These are phyloP conservation scores for Cucurbita moschata DNA, from an alignment of 306 rosid species.

Conservation along the genomic window DNA sequence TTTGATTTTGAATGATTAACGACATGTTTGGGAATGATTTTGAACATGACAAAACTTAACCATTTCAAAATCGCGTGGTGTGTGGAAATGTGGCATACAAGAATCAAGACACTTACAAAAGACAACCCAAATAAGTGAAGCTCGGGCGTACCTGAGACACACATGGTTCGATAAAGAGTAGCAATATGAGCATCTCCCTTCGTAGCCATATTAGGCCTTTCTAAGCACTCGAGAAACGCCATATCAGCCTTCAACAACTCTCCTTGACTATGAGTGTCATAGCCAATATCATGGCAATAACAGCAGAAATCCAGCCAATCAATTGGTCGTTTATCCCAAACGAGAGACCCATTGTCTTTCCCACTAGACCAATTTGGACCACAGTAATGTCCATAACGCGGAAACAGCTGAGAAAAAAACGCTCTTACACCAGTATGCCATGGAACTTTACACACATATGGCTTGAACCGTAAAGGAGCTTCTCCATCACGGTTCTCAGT, in stretches of 20 bases:
- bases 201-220: slow-evolving; percentile 54
- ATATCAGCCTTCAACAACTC: slow-evolving; percentile 68
- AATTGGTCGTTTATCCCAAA: slow-evolving; percentile 87
- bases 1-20: not conserved
- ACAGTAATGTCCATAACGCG: slow-evolving; percentile 89
- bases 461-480: slow-evolving; percentile 47
- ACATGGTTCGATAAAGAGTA: slow-evolving; percentile 59
- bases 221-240: slow-evolving; percentile 81
- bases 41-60: not conserved
- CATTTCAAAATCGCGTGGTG: not conserved
- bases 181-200: slow-evolving; percentile 67
- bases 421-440: slow-evolving; percentile 92
- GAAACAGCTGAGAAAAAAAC: slow-evolving; percentile 71
- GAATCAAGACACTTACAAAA: not conserved
- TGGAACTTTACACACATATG: slow-evolving; percentile 82
- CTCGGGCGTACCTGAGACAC: slow-evolving; percentile 48
- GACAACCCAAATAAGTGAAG: not conserved
- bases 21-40: not conserved
- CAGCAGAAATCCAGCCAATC: slow-evolving; percentile 98
- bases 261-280: slow-evolving; percentile 77
- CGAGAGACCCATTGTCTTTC: slow-evolving; percentile 51
- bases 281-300: slow-evolving; percentile 95
- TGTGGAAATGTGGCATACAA: not conserved
- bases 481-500: slow-evolving; percentile 6
- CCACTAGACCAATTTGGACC: slow-evolving; percentile 98